Evolutionary conservation across 140 eudicot species (phyloP).

Genomic region (Ambrosia hybrid): DNA sequence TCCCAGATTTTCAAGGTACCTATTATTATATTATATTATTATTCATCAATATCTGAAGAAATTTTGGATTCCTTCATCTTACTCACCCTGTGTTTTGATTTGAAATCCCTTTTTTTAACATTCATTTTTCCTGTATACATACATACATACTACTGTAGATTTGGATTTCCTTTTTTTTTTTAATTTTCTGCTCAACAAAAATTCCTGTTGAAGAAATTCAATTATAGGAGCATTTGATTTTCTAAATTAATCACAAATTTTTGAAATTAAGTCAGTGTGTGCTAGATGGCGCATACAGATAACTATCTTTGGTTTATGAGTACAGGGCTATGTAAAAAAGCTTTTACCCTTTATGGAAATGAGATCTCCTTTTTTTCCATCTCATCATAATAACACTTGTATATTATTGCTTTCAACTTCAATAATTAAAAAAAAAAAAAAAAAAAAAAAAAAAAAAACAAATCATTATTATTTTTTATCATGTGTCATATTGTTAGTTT

Average conservation of each 20-base stretch:
- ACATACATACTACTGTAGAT: slow-evolving; percentile 25
- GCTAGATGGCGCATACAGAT: no score
- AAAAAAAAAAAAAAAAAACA: background rate
- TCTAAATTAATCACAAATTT: no score
- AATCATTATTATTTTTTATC: slow-evolving; percentile 30
- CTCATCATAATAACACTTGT: slow-evolving; percentile 46
- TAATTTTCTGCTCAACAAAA: background rate
- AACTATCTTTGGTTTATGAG: no score
- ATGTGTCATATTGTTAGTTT: slow-evolving; percentile 23
- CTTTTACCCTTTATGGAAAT: slow-evolving; percentile 57
- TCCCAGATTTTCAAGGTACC: slow-evolving; percentile 74
- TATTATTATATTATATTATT: background rate
- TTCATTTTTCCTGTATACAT: background rate
- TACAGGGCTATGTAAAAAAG: slow-evolving; percentile 34
- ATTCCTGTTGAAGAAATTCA: no score
- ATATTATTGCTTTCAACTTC: slow-evolving; percentile 17
- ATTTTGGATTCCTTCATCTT: slow-evolving; percentile 6
- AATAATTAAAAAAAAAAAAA: slow-evolving; percentile 4
- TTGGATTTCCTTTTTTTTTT: slow-evolving; percentile 19
- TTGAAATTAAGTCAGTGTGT: no score
- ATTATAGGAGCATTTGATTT: no score
- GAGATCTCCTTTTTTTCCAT: slow-evolving; percentile 74
- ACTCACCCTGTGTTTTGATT: background rate
- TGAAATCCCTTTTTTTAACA: background rate
- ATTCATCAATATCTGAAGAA: slow-evolving; percentile 3